Evolutionary conservation across 2,329 filamentous ascomycete species (phyloP), one percentile per base, ranked within the genome.

Genomic region (Penicillium sp.): DNA sequence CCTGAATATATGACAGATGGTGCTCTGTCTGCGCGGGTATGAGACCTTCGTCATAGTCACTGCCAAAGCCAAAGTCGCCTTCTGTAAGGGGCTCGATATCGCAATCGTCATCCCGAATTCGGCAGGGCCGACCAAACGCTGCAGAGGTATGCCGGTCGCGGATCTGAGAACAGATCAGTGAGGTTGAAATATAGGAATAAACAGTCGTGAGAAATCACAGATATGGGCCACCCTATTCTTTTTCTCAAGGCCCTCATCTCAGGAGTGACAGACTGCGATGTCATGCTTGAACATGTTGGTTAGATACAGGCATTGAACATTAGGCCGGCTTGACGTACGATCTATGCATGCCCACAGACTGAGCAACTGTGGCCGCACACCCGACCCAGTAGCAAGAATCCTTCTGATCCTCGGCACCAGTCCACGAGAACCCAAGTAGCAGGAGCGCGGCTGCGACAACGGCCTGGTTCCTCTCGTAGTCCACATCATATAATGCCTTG

Each of bases 31-130:
- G 50, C 11, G 9, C 15, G 7, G 50, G n/a, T 11, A 53, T 38
- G 30, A 53, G 30, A 21, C 4, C 23, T 19, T 29, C 3, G 19
- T 23, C 50, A n/a, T 38, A 41, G 8, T 41, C 30, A 3, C n/a
- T 11, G n/a, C 41, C 50, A 15, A 53, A 53, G 7, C 7, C 15
- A 38, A 53, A 41, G 8, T 53, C 50, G 1, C 38, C 50, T 31
- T 59, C 61, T 1, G 63, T 56, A n/a, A 71, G 67, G 7, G 54
- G 46, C 30, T 70, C 70, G n/a, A 71, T 59, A 53, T 71, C 70
- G 48, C 69, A 71, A 49, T 72, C 69, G 29, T 64, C 67, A 26
- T 67, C 67, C 26, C 69, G 63, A 35, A 69, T 72, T n/a, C 68
- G 69, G 21, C 64, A 67, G 2, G 70, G 70, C 19, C 67, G 64